phyloP scores from a whole-genome alignment of 1,139 yeast genomes.

The Debaryomycetaceae sp. region DNA sequence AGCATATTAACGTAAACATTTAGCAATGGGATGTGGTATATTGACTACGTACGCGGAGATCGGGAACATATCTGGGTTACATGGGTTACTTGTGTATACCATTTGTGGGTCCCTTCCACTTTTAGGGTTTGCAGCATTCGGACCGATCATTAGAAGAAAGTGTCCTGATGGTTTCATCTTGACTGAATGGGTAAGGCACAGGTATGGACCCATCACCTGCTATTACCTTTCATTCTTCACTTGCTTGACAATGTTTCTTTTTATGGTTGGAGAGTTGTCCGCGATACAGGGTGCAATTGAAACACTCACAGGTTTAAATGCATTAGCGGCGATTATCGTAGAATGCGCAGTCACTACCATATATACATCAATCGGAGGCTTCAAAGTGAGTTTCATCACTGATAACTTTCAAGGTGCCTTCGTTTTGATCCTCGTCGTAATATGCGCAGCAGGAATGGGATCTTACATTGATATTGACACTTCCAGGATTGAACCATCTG shows the following conservation, averaged over 20 bases:
- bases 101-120: slow-evolving; percentile 83
- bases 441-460: slow-evolving; percentile 81
- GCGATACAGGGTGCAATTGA: slow-evolving; percentile 75
- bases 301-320: slow-evolving; percentile 74
- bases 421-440: slow-evolving; percentile 61
- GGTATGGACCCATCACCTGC: slow-evolving; percentile 73
- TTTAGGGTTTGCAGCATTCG: slow-evolving; percentile 73
- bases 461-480: slow-evolving; percentile 69
- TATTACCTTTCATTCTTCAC: slow-evolving; percentile 79
- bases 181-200: slow-evolving; percentile 89
- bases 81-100: slow-evolving; percentile 81
- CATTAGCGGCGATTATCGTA: slow-evolving; percentile 78
- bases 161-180: slow-evolving; percentile 91
- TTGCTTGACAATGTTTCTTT: slow-evolving; percentile 78
- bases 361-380: slow-evolving; percentile 88
- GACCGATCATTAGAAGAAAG: slow-evolving; percentile 72
- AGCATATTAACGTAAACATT: slow-evolving; percentile 7
- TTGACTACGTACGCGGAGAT: slow-evolving; percentile 83
- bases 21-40: slow-evolving; percentile 90
- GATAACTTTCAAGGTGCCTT: slow-evolving; percentile 83
- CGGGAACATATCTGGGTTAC: slow-evolving; percentile 82
- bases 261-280: slow-evolving; percentile 83
- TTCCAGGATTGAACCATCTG: slow-evolving; percentile 59
- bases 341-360: slow-evolving; percentile 86
- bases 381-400: slow-evolving; percentile 82